Evolutionary conservation across 176 grass and related monocot genomes (phyloP).

Genomic region (Stipa capillata): DNA sequence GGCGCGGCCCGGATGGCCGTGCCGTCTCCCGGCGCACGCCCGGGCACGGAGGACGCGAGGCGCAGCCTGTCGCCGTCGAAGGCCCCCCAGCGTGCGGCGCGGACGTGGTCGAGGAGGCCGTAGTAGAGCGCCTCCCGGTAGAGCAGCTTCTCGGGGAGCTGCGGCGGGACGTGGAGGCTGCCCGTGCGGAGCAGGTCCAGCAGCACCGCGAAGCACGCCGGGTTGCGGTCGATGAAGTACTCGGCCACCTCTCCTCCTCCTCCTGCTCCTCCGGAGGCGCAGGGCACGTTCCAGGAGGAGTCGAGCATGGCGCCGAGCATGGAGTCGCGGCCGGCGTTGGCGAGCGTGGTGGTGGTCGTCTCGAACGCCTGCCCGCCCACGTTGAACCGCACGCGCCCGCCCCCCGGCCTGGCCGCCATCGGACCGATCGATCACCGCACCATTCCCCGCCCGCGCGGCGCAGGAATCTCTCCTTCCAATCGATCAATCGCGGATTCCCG

Average conservation of each 20-base stretch:
- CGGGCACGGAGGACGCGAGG: constrained; percentile 41
- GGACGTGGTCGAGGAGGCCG: constrained; percentile 74
- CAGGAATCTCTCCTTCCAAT: not conserved
- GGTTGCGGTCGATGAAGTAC: constrained; percentile 95
- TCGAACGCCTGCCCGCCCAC: constrained; percentile 92
- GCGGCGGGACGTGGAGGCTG: constrained; percentile 58
- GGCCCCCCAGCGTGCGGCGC: constrained; percentile 62
- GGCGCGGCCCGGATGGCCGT: constrained; percentile 76
- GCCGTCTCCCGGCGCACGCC: constrained; percentile 74
- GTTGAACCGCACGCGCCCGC: constrained; percentile 82
- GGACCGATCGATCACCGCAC: not conserved
- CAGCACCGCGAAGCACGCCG: constrained; percentile 77
- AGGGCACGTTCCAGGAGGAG: constrained; percentile 64
- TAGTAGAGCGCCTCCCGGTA: constrained; percentile 87
- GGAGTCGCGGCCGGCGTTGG: constrained; percentile 82
- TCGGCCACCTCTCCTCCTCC: not conserved
- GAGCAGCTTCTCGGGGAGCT: constrained; percentile 77
- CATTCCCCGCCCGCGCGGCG: not conserved
- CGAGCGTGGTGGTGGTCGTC: constrained; percentile 84
- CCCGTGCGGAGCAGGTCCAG: constrained; percentile 90
- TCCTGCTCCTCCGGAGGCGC: not conserved
- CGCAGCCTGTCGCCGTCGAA: constrained; percentile 74
- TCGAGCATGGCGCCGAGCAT: constrained; percentile 96
- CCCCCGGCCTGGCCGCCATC: not conserved
- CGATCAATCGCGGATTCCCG: not conserved